phyloP scores from a whole-genome alignment of 2,329 filamentous ascomycete genomes.

The Didymosphaeria variabile region DNA sequence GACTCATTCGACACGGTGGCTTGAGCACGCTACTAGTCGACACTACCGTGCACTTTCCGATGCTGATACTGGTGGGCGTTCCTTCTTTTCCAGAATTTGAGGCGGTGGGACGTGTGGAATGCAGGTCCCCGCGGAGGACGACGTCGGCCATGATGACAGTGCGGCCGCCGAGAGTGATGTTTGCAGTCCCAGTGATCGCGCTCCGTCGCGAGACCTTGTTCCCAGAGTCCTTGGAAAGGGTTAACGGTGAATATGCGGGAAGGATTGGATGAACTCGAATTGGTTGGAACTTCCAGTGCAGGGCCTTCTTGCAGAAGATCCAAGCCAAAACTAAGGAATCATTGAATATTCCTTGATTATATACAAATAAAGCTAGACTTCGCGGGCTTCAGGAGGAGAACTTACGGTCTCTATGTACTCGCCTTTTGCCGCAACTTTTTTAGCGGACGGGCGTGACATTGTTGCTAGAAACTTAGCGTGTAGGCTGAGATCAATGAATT shows the following conservation, averaged over 20 bases:
- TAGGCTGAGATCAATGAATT: neutral
- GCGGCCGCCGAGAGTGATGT: conserved; percentile 94
- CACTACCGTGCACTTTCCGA: conserved; percentile 92
- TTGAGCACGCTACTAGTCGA: conserved; percentile 79
- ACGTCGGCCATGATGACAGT: conserved; percentile 96
- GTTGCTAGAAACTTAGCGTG: neutral
- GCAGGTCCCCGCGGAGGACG: conserved; percentile 90
- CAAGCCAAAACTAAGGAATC: neutral
- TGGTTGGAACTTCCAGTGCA: neutral
- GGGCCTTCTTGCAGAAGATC: neutral
- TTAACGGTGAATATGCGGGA: neutral
- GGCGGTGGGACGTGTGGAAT: conserved; percentile 49
- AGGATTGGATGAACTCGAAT: neutral
- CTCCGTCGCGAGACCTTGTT: conserved; percentile 97
- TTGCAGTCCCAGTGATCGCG: conserved; percentile 91
- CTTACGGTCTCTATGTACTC: conserved; percentile 97
- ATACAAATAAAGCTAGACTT: neutral
- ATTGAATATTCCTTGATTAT: neutral
- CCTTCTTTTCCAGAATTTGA: conserved; percentile 43
- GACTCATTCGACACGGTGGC: conserved; percentile 83
- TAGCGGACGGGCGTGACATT: conserved; percentile 59
- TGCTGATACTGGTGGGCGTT: conserved; percentile 71
- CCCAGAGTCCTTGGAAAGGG: conserved; percentile 77
- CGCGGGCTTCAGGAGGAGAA: conserved; percentile 14
- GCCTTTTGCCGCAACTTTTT: conserved; percentile 73